Conservation (phyloP, 495 filamentous ascomycete species). For the Trypethelium eluteriae region DNA sequence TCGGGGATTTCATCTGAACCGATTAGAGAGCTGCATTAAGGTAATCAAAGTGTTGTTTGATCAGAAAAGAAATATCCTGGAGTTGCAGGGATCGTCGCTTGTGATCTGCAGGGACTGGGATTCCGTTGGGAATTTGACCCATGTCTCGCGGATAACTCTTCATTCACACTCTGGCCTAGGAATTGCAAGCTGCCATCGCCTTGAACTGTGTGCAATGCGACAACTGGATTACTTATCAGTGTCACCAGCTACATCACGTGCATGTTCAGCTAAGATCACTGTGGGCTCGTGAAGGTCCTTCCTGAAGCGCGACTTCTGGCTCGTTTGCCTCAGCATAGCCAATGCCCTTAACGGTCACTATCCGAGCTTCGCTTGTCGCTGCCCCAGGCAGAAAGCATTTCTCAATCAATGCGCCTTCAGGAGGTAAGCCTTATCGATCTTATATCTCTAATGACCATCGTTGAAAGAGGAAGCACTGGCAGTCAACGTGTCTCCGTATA, state of each 20-base stretch:
- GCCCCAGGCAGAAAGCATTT: background rate
- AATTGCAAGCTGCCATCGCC: too few relatives aligned
- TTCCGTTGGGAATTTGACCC: background rate
- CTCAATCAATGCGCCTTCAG: background rate
- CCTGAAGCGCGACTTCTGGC: background rate
- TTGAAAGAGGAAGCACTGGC: background rate
- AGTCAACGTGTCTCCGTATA: background rate
- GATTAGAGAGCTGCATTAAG: too few relatives aligned
- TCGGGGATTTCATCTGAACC: too few relatives aligned
- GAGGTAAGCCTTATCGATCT: background rate
- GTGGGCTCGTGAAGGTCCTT: background rate
- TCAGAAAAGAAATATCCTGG: too few relatives aligned
- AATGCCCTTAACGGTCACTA: background rate
- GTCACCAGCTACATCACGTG: background rate
- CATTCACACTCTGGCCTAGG: background rate
- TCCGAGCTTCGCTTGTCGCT: background rate
- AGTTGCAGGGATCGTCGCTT: background rate
- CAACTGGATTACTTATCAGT: background rate
- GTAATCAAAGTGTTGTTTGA: too few relatives aligned
- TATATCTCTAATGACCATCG: background rate
- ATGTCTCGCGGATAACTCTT: background rate
- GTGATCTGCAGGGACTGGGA: background rate
- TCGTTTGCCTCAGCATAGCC: background rate
- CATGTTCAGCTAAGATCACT: background rate
- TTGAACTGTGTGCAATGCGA: background rate